phyloP scores from a whole-genome alignment of 2,329 filamentous ascomycete species.

The Aspergillus japonicus region DNA sequence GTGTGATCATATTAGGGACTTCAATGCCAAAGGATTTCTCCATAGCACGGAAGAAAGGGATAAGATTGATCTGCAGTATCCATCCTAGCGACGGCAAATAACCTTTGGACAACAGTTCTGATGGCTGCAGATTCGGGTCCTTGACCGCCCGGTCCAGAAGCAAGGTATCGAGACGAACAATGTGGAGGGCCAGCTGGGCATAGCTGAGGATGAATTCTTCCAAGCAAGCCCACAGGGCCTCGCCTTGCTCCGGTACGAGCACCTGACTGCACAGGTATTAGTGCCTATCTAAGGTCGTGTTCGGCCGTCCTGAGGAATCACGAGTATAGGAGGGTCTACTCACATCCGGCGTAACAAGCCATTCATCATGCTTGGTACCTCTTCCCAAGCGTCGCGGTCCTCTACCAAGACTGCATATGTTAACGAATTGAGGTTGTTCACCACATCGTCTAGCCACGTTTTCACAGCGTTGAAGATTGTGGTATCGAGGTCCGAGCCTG shows the following conservation, averaged over 20 bases:
- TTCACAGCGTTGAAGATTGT: conserved; percentile 38
- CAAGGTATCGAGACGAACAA: conserved; percentile 41
- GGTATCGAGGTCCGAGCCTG: conserved; percentile 33
- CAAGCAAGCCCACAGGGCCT: conserved; percentile 32
- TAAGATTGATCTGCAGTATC: conserved; percentile 32
- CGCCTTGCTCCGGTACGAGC: conserved; percentile 33
- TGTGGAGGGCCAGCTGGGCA: conserved; percentile 40
- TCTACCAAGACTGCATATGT: conserved; percentile 37
- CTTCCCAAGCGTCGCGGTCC: conserved; percentile 48
- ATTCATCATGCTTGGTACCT: conserved; percentile 43
- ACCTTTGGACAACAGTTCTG: conserved; percentile 32
- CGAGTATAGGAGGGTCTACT: conserved; percentile 8
- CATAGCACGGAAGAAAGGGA: conserved; percentile 40
- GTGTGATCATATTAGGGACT: conserved; percentile 26
- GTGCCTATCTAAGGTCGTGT: not conserved
- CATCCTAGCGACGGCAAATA: conserved; percentile 39
- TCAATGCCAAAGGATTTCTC: conserved; percentile 31
- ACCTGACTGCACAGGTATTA: conserved; percentile 25
- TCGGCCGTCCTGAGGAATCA: not conserved
- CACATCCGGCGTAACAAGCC: conserved; percentile 42
- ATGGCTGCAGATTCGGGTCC: conserved; percentile 27
- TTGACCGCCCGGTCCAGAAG: conserved; percentile 31
- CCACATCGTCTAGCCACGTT: conserved; percentile 44
- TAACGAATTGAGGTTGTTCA: conserved; percentile 33
- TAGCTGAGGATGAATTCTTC: conserved; percentile 44